Percentiles rank a stretch among this genome's conserved stretches.
phyloP scores from a whole-genome alignment of 257 asterid species.

The Capsicum baccatum region DNA sequence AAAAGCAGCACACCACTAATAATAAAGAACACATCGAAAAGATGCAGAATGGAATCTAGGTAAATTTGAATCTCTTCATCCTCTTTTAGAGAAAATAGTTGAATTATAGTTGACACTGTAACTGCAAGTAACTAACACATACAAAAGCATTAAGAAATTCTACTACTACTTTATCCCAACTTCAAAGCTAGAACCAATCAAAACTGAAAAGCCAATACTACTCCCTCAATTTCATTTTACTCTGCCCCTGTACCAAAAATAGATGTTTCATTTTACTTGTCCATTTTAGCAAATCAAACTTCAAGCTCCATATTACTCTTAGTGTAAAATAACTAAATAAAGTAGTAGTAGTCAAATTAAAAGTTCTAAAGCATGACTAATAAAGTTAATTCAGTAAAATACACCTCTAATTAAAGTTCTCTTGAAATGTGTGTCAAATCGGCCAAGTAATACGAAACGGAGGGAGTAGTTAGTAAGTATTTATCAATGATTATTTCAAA shows the following conservation, averaged over 20 bases:
- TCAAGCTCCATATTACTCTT: no score
- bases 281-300: no score
- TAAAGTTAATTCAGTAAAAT: no score
- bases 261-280: no score
- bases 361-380: no score
- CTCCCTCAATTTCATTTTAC: no score
- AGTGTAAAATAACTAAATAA: no score
- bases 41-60: constrained; percentile 27
- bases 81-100: not conserved
- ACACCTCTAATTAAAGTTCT: no score
- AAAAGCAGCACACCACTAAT: constrained; percentile 26
- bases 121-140: constrained; percentile 20
- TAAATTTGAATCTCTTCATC: constrained; percentile 24
- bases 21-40: not conserved
- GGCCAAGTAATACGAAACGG: no score
- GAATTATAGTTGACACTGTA: constrained; percentile 4
- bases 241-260: no score
- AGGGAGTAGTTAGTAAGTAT: not conserved
- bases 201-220: not conserved
- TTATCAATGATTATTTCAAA: not conserved
- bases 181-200: constrained; percentile 8
- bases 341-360: no score
- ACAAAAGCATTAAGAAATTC: not conserved
- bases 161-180: not conserved
- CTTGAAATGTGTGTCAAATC: no score